Base-by-base conservation (phyloP, 257 asterid species). In the Linderniella brevidens region DNA sequence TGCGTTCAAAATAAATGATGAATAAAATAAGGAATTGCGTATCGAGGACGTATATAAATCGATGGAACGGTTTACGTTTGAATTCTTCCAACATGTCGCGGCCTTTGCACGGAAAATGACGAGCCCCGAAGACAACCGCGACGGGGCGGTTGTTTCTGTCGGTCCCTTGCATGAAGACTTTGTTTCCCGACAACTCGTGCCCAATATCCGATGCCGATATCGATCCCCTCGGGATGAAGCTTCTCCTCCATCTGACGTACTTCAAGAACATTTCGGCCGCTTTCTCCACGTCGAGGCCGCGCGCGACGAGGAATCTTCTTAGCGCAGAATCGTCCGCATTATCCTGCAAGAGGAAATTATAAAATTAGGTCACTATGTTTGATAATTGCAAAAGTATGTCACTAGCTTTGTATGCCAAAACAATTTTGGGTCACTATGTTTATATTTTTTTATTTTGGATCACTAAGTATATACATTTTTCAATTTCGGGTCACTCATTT, bases 231-330 rank as follows among this genome's bases (percentile, higher is more conserved):
- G 80, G 76, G 42, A 69, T 67, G 49, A 74, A 66, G 41, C 76
- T 87, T 63, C 57, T 76, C 68, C 92, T 75, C 96, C 96, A 85
- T 36, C 60, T 80, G 44, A 76, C 60, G 66, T 69, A 81, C 68
- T 80, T 85, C 51, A 80, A 52, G 17, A 78, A 62, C 72, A 85
- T 67, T 15, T 67, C 56, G 6, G 79, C 67, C 48, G 93, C 93
- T 73, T 80, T 78, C 32, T 85, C 96, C 19, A 81, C 68, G 59
- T 85, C 92, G 0, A 75, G 77, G 72, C 80, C 93, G 41, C 96
- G 85, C 49, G 96, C 93, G 39, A 93, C 64, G 16, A 85, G 75
- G 56, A 85, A 85, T 62, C 93, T 81, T 6, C 6, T 25, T 3
- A 25, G 32, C 32, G 32, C 6, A 25, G 32, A 25, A 25, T 25